phyloP scores from a whole-genome alignment of 768 basidiomycete species.

The Phallus indusiatus region DNA sequence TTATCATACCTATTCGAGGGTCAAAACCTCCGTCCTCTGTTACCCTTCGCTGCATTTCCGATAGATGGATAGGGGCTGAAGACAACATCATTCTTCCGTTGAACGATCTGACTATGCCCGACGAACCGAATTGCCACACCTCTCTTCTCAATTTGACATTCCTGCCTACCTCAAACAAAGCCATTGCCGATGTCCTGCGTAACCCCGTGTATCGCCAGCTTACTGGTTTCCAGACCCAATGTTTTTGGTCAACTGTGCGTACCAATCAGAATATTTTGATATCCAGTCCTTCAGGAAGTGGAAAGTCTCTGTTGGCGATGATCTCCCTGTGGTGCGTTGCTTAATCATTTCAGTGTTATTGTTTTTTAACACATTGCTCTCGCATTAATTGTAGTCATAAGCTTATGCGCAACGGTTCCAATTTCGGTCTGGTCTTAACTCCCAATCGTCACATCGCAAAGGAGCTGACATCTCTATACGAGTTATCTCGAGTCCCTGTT shows the following conservation, averaged over 20 bases:
- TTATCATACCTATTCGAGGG: slow-evolving; percentile 66
- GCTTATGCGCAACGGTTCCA: too few species aligned
- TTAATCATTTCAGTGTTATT: too few species aligned
- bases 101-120: slow-evolving; percentile 69
- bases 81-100: slow-evolving; percentile 57
- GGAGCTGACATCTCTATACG: too few species aligned
- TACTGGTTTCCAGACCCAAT: slow-evolving; percentile 84
- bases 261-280: slow-evolving; percentile 63
- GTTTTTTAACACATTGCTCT: too few species aligned
- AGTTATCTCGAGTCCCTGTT: slow-evolving; percentile 32
- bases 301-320: slow-evolving; percentile 70
- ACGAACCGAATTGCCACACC: slow-evolving; percentile 43
- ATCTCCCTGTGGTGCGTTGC: too few species aligned
- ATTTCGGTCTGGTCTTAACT: too few species aligned
- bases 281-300: slow-evolving; percentile 70
- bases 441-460: too few species aligned
- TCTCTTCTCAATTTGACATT: slow-evolving; percentile 67
- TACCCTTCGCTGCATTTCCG: slow-evolving; percentile 73
- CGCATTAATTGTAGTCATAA: too few species aligned
- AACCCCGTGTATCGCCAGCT: slow-evolving; percentile 44
- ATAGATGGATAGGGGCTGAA: slow-evolving; percentile 90
- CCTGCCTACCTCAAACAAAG: slow-evolving; percentile 36
- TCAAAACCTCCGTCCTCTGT: slow-evolving; percentile 52
- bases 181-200: slow-evolving; percentile 37
- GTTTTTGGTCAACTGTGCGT: slow-evolving; percentile 72